Evolutionary conservation across 2,329 filamentous ascomycete genomes (phyloP), one percentile per base, ranked within the genome.

Genomic region (Colletotrichum liriopes): DNA sequence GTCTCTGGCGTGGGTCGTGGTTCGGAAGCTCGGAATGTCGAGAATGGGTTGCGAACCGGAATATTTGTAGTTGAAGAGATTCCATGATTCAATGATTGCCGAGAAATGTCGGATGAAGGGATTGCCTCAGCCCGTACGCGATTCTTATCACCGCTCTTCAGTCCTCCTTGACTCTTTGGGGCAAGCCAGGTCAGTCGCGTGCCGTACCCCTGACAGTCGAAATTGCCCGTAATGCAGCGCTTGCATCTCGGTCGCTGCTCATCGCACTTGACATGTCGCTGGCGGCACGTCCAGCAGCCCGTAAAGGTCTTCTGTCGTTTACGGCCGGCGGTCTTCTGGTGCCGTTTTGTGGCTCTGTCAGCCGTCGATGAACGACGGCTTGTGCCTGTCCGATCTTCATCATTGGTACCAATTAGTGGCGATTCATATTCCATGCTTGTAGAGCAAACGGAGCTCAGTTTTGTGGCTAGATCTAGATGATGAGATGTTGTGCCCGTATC

Each of bases 211-310:
- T 64, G 66, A 11, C 66, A 69, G 12, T 32, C 23, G n/a, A 69
- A 64, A 4, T 49, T 32, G 14, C 66, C 66, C n/a, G 23, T 26
- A 5, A 45, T 20, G 32, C 66, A 69, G 20, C 66, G 51, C 23
- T 16, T 63, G 41, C 80, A 82, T 14, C 65, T 69, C 1, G 81
- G 81, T 20, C 75, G 76, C 52, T 68, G 73, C 73, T 82, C 81
- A 61, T 82, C 81, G 35, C 66, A 69, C 75, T 82, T 82, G 73
- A 82, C 78, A 68, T 80, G 80, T n/a, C 81, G 77, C 35, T 76
- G 69, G 18, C 81, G 81, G 71, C 81, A 83, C 8, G 81, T 81
- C 80, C 80, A 82, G 67, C 81, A 83, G 14, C 81, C 81, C 3
- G 75, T 78, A 65, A 79, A 79, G 3, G 76, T 78, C 70, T 79